Evolutionary conservation across 2,329 filamentous ascomycete species (phyloP), one percentile per base, ranked within the genome.

Genomic region (Ascochyta viciae-villosae): DNA sequence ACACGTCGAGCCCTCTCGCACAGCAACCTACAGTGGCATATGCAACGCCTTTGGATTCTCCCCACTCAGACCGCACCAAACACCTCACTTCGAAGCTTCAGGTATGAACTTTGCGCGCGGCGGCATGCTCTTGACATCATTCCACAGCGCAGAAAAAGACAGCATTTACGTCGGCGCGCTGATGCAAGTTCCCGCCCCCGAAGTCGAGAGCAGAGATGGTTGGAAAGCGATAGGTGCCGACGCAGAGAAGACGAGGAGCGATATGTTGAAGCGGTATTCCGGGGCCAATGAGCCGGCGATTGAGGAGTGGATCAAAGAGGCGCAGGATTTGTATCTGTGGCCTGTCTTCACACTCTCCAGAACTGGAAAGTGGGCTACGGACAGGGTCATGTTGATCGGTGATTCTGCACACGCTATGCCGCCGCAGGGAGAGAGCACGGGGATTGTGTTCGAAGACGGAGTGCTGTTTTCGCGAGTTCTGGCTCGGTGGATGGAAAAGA

Each of bases 371-470:
- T 81, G 78, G 79, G 70, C 72, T 2, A 80, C 78, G 0, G 70
- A 78, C n/a, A 66, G 76, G 4, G 73, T 76, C 3, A 78, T 80
- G 72, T 64, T 81, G 33, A 74, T 81, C 5, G 78, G 78, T 3
- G 79, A 81, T 54, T 77, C 77, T 29, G 79, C 79, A 44, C 79
- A 81, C 62, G 79, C 78, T 9, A 83, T 83, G 81, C 80, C 81
- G 3, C 80, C 81, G 3, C 80, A 82, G 54, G 81, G 81, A 10
- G 81, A 83, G 58, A 76, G 74, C 29, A 82, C 80, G 4, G 81
- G 81, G 15, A 78, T 83, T 31, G 80, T 82, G 9, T 82, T 83
- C 58, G 81, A 83, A 67, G 81, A 83, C 62, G 81, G 77, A 2
- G 78, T 82, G 33, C 65, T 83, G 49, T 78, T 83, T 66, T 76